Evolutionary conservation across 192 early-diverging fungal genomes (phyloP), one percentile per base, ranked within the genome.

Genomic region (Endogone sp.): DNA sequence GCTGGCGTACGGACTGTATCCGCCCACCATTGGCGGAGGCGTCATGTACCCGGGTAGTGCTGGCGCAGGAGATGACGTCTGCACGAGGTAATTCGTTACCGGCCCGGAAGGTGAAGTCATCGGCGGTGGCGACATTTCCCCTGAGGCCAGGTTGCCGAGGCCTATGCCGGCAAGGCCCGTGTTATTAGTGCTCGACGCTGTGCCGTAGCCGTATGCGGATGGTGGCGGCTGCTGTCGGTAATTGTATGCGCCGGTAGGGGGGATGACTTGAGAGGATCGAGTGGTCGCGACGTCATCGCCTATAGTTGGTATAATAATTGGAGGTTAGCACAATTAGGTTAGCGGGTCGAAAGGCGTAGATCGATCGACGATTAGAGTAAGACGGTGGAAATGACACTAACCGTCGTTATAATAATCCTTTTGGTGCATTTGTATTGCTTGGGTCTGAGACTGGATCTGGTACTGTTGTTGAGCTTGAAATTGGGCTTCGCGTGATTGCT

Each of bases 1-100:
- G 23, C 85, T 84, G 2, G 85, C 79, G 62, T 90, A 89, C 11
- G 88, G 85, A 68, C 67, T 79, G 27, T 72, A 74, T 56, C 62
- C 75, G 2, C 71, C 70, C 8, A 80, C 64, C 20, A 63, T 32
- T 23, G 66, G 56, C 60, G 54, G 55, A 3, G 72, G 66, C 22
- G 31, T 74, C 60, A 60, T 58, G 32, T 37, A 73, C 4, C 66
- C 29, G 26, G 63, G 63, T 32, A 67, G 25, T 32, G 71, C 67
- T 25, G 66, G 58, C 28, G 69, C 30, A 55, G 70, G 62, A 4
- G 73, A 3, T 3, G 69, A 29, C 0, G 57, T 54, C 55, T 64
- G 16, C 28, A 69, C 60, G 10, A 55, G 26, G 31, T 56, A 28
- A 24, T 27, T 63, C 11, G 63, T 67, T 2, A 66, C 3, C 28